Base-by-base conservation (phyloP, 345 rosid genomes). In the Heritiera fomes region DNA sequence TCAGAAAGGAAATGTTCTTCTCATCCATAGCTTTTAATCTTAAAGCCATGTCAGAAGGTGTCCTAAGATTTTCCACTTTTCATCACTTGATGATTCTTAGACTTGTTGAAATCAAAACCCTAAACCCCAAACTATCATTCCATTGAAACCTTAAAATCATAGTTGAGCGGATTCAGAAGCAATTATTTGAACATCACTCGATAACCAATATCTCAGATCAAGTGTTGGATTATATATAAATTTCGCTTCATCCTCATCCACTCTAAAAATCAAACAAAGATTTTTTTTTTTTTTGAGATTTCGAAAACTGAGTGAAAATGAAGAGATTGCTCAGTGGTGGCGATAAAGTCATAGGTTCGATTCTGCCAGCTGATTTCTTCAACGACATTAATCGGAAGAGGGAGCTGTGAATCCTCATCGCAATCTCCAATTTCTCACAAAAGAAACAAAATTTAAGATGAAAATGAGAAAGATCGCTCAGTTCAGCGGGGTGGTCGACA, bases 401-500 rank as follows among this genome's bases (percentile, higher is more conserved):
- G 93, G 91, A 88, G 91, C 91, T 88, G 77, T 6, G 34, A 40
- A 86, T 87, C 92, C 78, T 90, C 91, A 87, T 88, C 75, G 88
- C 73, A 86, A 75, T 65, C 85, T 81, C 81, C 67, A 56, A 8
- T 60, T 23, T 23, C 28, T 23, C 28, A 23, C 28, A 23, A 23
- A 23, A 23, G 28, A 23, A 23, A 23, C 28, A 23, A 23, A 23
- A 23, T 23, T 23, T 23, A 23, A 23, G 28, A 23, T 23, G 28
- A 23, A 23, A 23, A 23, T 23, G 34, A 18, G 7, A 47, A 49
- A 80, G 82, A 83, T 87, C 85, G 85, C 90, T 91, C 93, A 87
- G 95, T 85, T 91, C 95, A 88, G 91, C 92, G 94, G 93, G 93
- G 82, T 84, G 0, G 38, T 92, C 93, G 90, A 92, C 94, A 89